These are phyloP conservation scores for Trichoderma lentiforme DNA, from an alignment of 2,329 filamentous ascomycete species.

Conservation along the genomic window DNA sequence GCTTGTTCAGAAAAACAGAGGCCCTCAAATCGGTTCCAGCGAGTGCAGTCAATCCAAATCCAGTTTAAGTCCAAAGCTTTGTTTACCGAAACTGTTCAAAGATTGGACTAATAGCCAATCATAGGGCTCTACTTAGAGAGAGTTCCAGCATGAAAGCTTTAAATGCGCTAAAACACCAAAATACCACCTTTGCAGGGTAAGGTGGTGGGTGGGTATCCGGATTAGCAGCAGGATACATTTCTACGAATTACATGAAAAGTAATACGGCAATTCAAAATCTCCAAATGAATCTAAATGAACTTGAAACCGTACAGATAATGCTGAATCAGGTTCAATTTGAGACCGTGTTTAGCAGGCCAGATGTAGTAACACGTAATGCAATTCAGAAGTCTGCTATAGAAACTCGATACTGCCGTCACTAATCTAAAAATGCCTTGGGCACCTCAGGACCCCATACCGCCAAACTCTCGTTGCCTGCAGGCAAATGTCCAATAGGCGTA, in stretches of 20 bases:
- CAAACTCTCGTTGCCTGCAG: slow-evolving; percentile 18
- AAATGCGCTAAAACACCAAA: too few species aligned
- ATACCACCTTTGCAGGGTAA: too few species aligned
- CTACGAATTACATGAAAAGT: not conserved
- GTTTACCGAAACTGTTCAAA: too few species aligned
- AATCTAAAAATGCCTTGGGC: slow-evolving; percentile 10
- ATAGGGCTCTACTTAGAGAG: too few species aligned
- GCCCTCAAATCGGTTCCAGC: not conserved
- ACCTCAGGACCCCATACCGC: slow-evolving; percentile 25
- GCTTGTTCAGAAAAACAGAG: not conserved
- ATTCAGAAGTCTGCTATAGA: not conserved
- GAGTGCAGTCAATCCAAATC: not conserved
- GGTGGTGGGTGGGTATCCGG: too few species aligned
- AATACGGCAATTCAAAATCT: not conserved
- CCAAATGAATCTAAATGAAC: not conserved
- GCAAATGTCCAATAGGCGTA: slow-evolving; percentile 30
- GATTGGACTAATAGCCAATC: too few species aligned
- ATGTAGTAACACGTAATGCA: not conserved
- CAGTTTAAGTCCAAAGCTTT: too few species aligned
- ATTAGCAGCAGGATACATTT: too few species aligned
- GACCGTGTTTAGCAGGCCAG: not conserved
- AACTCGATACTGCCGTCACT: not conserved
- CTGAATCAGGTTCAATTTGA: not conserved
- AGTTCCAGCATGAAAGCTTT: too few species aligned
- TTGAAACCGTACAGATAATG: not conserved